phyloP scores from a whole-genome alignment of 495 filamentous ascomycete species.

The Evernia prunastri region DNA sequence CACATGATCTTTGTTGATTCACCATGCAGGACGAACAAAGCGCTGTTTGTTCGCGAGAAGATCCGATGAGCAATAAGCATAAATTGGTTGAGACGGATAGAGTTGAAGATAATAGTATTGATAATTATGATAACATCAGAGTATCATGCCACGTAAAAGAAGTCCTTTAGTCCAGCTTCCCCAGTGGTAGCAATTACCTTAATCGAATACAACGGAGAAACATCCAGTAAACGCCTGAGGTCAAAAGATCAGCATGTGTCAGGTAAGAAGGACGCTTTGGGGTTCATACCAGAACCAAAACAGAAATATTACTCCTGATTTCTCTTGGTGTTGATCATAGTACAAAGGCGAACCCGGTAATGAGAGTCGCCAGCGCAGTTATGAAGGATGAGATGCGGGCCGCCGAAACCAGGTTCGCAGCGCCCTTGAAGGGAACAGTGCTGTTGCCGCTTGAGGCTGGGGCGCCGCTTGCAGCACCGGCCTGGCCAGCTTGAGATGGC shows the following conservation, averaged over 20 bases:
- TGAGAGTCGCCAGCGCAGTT: conserved; percentile 1
- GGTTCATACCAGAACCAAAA: conserved; percentile 13
- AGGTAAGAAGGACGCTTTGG: neutral
- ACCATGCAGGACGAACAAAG: neutral
- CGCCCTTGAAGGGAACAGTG: conserved; percentile 17
- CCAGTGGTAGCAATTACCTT: conserved; percentile 11
- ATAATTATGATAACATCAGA: conserved; percentile 17
- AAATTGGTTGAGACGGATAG: neutral
- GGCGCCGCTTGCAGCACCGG: conserved; percentile 6
- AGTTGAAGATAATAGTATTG: conserved; percentile 17
- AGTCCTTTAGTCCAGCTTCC: conserved; percentile 6
- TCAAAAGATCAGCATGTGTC: neutral
- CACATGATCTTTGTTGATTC: conserved; percentile 7
- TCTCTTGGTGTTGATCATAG: conserved; percentile 13
- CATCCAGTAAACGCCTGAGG: conserved; percentile 12
- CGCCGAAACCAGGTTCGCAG: conserved; percentile 1
- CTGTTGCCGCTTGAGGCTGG: conserved; percentile 7
- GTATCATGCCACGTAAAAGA: conserved; percentile 14
- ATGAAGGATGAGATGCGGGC: conserved; percentile 5
- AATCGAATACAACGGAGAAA: conserved; percentile 12
- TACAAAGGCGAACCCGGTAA: conserved; percentile 11
- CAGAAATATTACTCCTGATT: neutral
- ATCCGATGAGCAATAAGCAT: neutral
- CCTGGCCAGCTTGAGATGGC: conserved; percentile 14
- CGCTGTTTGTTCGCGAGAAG: neutral